Evolutionary conservation across 2,329 filamentous ascomycete species (phyloP), one percentile per base, ranked within the genome.

Genomic region (Phaeosphaeria sp.): DNA sequence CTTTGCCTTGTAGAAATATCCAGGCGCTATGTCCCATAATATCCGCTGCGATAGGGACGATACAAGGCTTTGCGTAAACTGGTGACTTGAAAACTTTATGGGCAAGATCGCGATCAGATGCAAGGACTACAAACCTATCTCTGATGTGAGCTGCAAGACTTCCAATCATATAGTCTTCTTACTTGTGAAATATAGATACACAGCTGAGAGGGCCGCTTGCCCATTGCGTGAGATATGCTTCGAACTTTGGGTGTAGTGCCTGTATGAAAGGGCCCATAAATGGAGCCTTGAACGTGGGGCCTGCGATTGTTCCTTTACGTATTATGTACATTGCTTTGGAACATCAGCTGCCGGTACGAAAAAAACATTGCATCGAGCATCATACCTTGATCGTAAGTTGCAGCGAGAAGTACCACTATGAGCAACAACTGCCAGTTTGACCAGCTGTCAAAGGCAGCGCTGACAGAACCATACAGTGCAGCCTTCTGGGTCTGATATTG

Each of bases 141-240:
- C 20, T 22, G 4, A 7, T 43, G 41, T 43, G 6, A 67, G 2
- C 18, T 21, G 17, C 11, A 18, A 41, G 25, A 33, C 18, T 22
- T 15, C 30, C 51, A 51, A 41, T 30, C 25, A n/a, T n/a, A 18
- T 18, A 10, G 13, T 41, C 36, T 18, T 36, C 50, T 36, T 85
- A 95, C 92, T 97, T 98, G 87, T 98, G 94, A 82, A 98, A 98
- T 70, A 98, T 92, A 3, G 93, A 97, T 62, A 98, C 94, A 74
- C 94, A 98, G 83, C 93, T 97, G 68, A 98, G 83, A 39, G 91
- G 89, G 42, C 91, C 94, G 76, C 92, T 96, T 69, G 85, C 78
- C 94, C 94, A 98, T 83, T 97, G 97, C 58, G 85, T 88, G 77
- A 93, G 85, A 81, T 98, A 97, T 72, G 92, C 87, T 60, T 90